Evolutionary conservation across 805 yeast species (phyloP).

Genomic region (Zygosaccharomyces rouxii): DNA sequence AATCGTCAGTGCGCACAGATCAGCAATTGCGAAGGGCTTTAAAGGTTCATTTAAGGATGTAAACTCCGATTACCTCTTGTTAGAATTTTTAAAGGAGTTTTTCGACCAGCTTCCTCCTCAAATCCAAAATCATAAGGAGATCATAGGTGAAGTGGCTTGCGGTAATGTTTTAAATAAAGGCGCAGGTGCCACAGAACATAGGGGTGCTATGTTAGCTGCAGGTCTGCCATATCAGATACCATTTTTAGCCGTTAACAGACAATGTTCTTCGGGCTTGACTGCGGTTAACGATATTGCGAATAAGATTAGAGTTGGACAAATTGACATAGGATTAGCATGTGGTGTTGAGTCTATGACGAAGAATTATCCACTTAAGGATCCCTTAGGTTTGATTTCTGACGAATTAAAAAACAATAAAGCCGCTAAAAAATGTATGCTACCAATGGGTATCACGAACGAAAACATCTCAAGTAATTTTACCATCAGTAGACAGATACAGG

Average conservation of each 20-base stretch:
- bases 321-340: constrained; percentile 82
- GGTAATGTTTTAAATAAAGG: constrained; percentile 92
- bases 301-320: constrained; percentile 82
- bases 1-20: constrained; percentile 83
- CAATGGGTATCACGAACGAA: constrained; percentile 96
- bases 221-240: constrained; percentile 82
- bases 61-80: constrained; percentile 72
- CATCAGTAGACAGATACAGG: constrained; percentile 70
- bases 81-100: constrained; percentile 58
- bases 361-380: constrained; percentile 70
- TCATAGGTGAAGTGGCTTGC: constrained; percentile 79
- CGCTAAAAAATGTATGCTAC: constrained; percentile 76
- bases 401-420: constrained; percentile 41
- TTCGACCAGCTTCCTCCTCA: constrained; percentile 44
- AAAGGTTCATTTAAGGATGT: constrained; percentile 82
- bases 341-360: constrained; percentile 96
- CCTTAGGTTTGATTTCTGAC: constrained; percentile 59
- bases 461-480: constrained; percentile 70
- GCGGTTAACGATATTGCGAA: constrained; percentile 87
- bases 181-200: constrained; percentile 91
- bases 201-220: constrained; percentile 88
- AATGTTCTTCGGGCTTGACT: constrained; percentile 91
- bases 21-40: constrained; percentile 85
- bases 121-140: constrained; percentile 45
- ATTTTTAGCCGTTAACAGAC: constrained; percentile 82